Conservation (phyloP, 1,284 basidiomycete species). For the Exobasidium rhododendri region DNA sequence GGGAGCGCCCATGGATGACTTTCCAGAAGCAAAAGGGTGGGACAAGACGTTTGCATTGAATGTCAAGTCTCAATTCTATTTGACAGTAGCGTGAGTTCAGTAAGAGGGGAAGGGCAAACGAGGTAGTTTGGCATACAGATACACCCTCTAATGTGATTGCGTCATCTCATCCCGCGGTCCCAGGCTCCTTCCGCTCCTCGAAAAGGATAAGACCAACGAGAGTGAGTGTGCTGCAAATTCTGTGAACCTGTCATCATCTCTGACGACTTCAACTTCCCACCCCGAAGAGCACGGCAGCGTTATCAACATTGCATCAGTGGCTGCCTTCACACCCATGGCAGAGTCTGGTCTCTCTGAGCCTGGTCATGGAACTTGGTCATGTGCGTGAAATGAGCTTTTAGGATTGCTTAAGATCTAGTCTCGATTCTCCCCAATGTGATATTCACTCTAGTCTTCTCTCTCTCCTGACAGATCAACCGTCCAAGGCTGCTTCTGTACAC, state of each 20-base stretch:
- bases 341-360: constrained; percentile 61
- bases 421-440: not conserved
- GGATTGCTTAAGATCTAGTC: not conserved
- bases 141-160: not conserved
- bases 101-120: not conserved
- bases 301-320: constrained; percentile 70
- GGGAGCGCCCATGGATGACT: constrained; percentile 71
- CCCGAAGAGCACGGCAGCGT: constrained; percentile 70
- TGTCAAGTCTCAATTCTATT: constrained; percentile 53
- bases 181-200: constrained; percentile 41
- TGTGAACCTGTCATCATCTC: not conserved
- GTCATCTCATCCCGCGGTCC: not conserved
- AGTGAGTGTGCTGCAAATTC: constrained; percentile 21
- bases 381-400: constrained; percentile 59
- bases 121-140: not conserved
- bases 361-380: constrained; percentile 74
- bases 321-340: constrained; percentile 63
- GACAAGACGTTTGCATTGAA: constrained; percentile 59
- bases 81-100: constrained; percentile 49
- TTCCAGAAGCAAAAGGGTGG: constrained; percentile 71
- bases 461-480: constrained; percentile 59
- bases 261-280: constrained; percentile 42
- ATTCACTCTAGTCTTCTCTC: no score
- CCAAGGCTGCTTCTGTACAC: constrained; percentile 72
- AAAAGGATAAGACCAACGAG: constrained; percentile 41